Base-by-base conservation (phyloP, 2,329 filamentous ascomycete genomes). In the Aspergillus fumigatiaffinis region DNA sequence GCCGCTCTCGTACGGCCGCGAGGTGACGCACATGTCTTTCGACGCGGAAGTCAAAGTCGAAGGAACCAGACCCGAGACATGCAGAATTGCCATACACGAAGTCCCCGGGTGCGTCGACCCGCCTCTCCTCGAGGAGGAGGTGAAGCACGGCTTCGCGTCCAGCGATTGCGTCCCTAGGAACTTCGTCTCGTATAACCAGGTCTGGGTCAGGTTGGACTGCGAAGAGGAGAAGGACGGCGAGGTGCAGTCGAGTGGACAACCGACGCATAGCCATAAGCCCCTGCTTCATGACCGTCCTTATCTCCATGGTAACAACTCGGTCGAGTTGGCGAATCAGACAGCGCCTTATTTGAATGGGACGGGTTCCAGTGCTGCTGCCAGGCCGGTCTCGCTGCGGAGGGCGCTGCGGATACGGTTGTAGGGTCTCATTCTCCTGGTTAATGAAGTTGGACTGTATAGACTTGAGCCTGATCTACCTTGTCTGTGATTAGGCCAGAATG, bases 71-170 rank as follows among this genome's bases (percentile, higher is more conserved):
- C 54, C 58, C 44, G 60, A 64, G 20, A 56, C 58, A 17, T 74
- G 72, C 62, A 69, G 66, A 14, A 66, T 73, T 54, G 66, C 70
- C 26, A 53, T 74, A 1, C 68, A 73, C 55, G 71, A 74, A 47
- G 63, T 68, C 0, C 68, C 71, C 0, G 70, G 64, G 2, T 74
- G 72, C 44, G 57, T 66, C 5, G 69, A 72, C 42, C 51, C 58
- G 3, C 67, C 71, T 1, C 61, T 74, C 0, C 58, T 74, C 49
- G 59, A 49, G 21, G 54, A 66, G 26, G 58, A 63, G 8, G 54
- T 72, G 1, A 54, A 54, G 54, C 50, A 63, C 28, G 60, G 63
- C 5, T 60, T 64, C 1, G 68, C 59, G 47, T 46, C 66, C 3
- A 72, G 69, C 52, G 55, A 55, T 4, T 74, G 72, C 47, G 55